Conservation (phyloP, 2,329 filamentous ascomycete genomes). For the Xylariaceae sp. region DNA sequence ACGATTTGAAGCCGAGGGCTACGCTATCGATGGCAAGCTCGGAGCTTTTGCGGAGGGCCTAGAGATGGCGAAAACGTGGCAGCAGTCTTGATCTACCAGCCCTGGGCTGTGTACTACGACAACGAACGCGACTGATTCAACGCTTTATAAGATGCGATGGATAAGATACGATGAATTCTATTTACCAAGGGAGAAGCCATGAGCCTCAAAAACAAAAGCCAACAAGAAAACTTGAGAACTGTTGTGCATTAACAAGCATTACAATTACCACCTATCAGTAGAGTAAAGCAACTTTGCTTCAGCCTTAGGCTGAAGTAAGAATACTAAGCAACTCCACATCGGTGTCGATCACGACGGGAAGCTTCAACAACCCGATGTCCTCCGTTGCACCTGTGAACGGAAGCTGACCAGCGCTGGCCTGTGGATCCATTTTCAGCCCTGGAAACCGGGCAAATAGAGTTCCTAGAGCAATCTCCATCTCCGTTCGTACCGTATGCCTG, state of each 20-base stretch:
- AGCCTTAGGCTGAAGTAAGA: neutral
- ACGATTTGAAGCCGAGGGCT: conserved; percentile 33
- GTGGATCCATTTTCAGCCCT: conserved; percentile 1
- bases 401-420: neutral
- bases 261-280: too few relatives aligned
- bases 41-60: conserved; percentile 28
- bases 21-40: conserved; percentile 28
- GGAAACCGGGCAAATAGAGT: conserved; percentile 9
- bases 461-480: conserved; percentile 8
- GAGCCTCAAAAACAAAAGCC: too few relatives aligned
- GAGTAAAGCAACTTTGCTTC: conserved; percentile 1
- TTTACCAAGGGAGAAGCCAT: too few relatives aligned
- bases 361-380: conserved; percentile 6
- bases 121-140: too few relatives aligned
- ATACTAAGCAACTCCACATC: conserved; percentile 6
- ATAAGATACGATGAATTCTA: too few relatives aligned
- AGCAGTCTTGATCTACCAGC: conserved; percentile 2
- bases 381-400: conserved; percentile 1
- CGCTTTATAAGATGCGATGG: too few relatives aligned
- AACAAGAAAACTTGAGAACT: too few relatives aligned
- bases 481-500: neutral
- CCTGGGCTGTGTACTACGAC: too few relatives aligned
- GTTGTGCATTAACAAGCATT: too few relatives aligned
- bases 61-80: conserved; percentile 22
- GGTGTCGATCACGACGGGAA: conserved; percentile 7